phyloP scores from a whole-genome alignment of 371 early-diverging fungal genomes.

The Choanephora cucurbitarum region DNA sequence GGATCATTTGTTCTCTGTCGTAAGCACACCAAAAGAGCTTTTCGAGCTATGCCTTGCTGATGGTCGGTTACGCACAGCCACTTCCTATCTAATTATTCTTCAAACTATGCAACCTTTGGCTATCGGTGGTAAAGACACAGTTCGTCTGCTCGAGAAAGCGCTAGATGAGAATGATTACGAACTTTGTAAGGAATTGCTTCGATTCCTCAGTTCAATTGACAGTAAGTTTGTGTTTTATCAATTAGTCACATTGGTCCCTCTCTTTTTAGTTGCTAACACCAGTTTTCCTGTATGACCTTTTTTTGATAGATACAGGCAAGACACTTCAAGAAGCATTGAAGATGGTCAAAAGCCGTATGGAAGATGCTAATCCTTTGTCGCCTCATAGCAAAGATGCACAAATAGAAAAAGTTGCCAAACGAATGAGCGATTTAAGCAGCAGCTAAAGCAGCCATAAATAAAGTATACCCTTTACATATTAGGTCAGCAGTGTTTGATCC shows the following conservation, averaged over 20 bases:
- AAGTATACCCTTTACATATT: conserved; percentile 11
- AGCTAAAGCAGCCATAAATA: conserved; percentile 1
- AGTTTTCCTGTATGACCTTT: too few species aligned
- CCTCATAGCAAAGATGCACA: conserved; percentile 32
- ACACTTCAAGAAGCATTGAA: conserved; percentile 44
- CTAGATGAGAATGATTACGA: conserved; percentile 80
- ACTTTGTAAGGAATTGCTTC: conserved; percentile 78
- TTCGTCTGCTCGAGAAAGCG: conserved; percentile 71
- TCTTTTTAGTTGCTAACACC: background rate
- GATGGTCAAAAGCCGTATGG: conserved; percentile 40
- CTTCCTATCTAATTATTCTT: conserved; percentile 82
- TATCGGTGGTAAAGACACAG: conserved; percentile 71
- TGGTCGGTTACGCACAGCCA: conserved; percentile 77
- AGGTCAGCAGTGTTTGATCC: background rate
- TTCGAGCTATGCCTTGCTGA: conserved; percentile 74
- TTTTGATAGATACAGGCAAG: conserved; percentile 37
- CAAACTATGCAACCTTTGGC: conserved; percentile 79
- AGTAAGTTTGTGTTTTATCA: conserved; percentile 46
- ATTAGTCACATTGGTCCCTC: background rate
- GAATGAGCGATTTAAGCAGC: conserved; percentile 28
- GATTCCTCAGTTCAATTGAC: conserved; percentile 81
- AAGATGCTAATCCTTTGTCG: conserved; percentile 23
- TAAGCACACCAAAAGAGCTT: conserved; percentile 76
- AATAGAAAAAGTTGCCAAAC: conserved; percentile 36
- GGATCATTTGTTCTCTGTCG: conserved; percentile 81